Evolutionary conservation across 495 filamentous ascomycete genomes (phyloP).

Genomic region (Hypoxylon fuscum): DNA sequence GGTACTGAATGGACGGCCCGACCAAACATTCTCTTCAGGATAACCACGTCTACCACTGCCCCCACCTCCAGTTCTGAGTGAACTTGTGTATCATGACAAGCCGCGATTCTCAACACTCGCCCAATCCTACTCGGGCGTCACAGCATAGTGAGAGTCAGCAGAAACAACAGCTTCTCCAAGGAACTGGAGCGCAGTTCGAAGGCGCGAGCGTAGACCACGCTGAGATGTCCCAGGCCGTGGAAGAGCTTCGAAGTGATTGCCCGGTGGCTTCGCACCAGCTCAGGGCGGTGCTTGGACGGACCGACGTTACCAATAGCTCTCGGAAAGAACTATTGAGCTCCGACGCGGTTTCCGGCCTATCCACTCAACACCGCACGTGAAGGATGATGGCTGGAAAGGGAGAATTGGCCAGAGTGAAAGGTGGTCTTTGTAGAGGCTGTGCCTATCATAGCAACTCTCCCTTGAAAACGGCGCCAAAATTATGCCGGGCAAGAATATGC

Average conservation of each 20-base stretch:
- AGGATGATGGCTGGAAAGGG: not conserved
- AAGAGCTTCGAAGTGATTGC: not conserved
- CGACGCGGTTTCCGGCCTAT: conserved; percentile 1
- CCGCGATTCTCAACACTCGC: not conserved
- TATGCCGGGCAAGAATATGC: too few species aligned
- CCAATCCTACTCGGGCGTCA: not conserved
- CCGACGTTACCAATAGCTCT: not conserved
- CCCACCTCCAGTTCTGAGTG: too few species aligned
- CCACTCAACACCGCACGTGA: not conserved
- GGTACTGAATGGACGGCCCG: too few species aligned
- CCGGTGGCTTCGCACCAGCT: conserved; percentile 3
- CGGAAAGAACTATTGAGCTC: conserved; percentile 8
- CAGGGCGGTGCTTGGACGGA: conserved; percentile 14
- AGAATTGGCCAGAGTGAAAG: not conserved
- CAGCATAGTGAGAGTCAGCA: not conserved
- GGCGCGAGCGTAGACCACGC: not conserved
- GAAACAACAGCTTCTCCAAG: conserved; percentile 7
- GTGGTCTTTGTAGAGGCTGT: too few species aligned
- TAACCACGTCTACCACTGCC: too few species aligned
- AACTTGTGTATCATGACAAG: not conserved
- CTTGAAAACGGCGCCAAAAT: too few species aligned
- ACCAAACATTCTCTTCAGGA: too few species aligned
- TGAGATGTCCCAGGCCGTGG: conserved; percentile 4
- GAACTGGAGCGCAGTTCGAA: conserved; percentile 22
- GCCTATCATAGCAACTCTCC: too few species aligned